These are phyloP conservation scores for Citrus maxima DNA, from an alignment of 345 rosid species.

Conservation along the genomic window DNA sequence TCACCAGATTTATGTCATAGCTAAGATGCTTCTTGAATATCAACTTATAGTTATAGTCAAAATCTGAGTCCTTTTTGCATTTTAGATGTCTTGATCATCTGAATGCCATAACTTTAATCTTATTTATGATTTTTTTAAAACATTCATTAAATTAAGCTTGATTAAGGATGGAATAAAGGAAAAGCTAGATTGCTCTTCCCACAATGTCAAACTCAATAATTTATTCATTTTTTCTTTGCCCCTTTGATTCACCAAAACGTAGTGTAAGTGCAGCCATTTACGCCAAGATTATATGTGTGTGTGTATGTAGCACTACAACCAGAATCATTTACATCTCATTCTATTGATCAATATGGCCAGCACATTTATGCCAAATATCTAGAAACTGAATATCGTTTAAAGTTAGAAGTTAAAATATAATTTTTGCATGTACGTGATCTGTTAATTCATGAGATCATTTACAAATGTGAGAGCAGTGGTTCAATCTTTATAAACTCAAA, in stretches of 20 bases:
- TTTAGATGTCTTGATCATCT: background rate
- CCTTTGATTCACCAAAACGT: background rate
- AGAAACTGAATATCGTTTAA: background rate
- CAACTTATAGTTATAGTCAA: too few relatives aligned
- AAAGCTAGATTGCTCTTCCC: background rate
- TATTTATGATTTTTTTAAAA: background rate
- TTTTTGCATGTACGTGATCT: too few relatives aligned
- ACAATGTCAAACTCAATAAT: background rate
- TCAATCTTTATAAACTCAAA: too few relatives aligned
- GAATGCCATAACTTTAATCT: background rate
- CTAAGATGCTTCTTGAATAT: too few relatives aligned
- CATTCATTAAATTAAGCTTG: background rate
- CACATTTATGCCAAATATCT: background rate
- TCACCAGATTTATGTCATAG: too few relatives aligned
- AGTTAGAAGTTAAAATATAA: background rate
- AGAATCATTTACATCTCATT: too few relatives aligned
- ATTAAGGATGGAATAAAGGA: background rate
- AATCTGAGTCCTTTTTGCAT: too few relatives aligned
- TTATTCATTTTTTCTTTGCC: background rate
- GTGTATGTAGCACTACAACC: too few relatives aligned
- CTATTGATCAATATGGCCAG: background rate
- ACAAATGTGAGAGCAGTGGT: too few relatives aligned
- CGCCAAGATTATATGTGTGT: background rate
- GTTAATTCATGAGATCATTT: too few relatives aligned
- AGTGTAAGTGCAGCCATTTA: background rate